A percentile compares a stretch with the other conserved stretches of the same genome.
phyloP scores from a whole-genome alignment of 2,329 filamentous ascomycete genomes.

The Reticulascus tulasneorum region DNA sequence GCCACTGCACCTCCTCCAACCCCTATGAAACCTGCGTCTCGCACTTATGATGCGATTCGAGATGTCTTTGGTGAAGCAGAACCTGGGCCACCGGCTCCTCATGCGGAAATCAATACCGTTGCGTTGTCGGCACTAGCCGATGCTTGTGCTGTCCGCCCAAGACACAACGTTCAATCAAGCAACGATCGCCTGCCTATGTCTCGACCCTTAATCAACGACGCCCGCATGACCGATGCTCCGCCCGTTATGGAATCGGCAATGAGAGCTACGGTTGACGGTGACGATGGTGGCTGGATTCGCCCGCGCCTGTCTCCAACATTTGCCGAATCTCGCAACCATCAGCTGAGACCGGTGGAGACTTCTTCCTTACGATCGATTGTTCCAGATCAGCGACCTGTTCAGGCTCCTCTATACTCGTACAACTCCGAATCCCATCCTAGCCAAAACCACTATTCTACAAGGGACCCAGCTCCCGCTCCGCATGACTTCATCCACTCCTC shows the following conservation, averaged over 20 bases:
- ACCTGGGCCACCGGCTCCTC: conserved; percentile 15
- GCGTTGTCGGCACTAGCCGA: conserved; percentile 9
- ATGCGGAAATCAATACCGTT: conserved; percentile 5
- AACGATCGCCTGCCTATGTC: conserved; percentile 1
- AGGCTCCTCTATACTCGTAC: too few relatives aligned
- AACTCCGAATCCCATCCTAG: too few relatives aligned
- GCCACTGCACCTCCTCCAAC: conserved; percentile 5
- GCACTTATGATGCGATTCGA: conserved; percentile 26
- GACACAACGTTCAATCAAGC: too few relatives aligned
- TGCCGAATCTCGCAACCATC: too few relatives aligned
- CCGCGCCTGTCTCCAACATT: too few relatives aligned
- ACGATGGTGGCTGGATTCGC: too few relatives aligned
- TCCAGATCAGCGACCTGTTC: too few relatives aligned
- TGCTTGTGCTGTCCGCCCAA: conserved; percentile 1
- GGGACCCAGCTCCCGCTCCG: too few relatives aligned
- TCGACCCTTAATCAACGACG: conserved; percentile 5
- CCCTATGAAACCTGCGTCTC: conserved; percentile 9
- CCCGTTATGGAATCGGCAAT: conserved; percentile 13
- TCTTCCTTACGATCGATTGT: too few relatives aligned
- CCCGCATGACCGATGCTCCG: conserved; percentile 4
- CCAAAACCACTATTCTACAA: too few relatives aligned
- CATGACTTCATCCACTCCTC: conserved; percentile 9
- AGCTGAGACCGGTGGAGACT: too few relatives aligned
- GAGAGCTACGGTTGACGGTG: conserved; percentile 8
- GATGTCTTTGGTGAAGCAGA: conserved; percentile 31